Evolutionary conservation across 2,329 filamentous ascomycete genomes (phyloP), one percentile per base, ranked within the genome.

Genomic region (Diaporthe sp.): DNA sequence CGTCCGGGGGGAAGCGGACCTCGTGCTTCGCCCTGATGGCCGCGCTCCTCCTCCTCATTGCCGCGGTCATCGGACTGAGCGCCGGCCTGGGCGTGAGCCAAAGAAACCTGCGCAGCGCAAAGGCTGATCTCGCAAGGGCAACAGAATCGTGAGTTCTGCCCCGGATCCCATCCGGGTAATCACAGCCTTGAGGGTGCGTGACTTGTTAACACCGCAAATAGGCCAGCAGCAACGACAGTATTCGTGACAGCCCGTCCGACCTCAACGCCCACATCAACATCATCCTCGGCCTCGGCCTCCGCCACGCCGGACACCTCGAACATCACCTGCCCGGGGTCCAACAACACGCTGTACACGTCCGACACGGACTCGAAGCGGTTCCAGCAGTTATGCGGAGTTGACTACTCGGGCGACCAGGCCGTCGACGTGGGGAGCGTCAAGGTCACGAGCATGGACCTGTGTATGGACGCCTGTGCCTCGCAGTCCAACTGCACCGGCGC

Each of bases 381-480:
- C 77, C 69, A 50, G 22, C 77, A 78, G 27, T 73, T 78, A 61
- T 81, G 80, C 75, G 79, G 79, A 9, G 47, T 80, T 42, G 80
- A 81, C 77, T 81, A 77, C 68, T 69, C 74, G 53, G 76, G 77
- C 70, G 78, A 76, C 50, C 77, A 79, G 72, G 77, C 79, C 32
- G 72, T 58, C 50, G 83, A 85, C 73, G 78, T 85, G 50, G 81
- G 76, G 22, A 80, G 79, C 61, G 81, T 84, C 30, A 80, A 79
- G 73, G 85, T 84, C 2, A 78, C 80, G 65, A 85, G 77, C 72
- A 82, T 86, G 79, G 80, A 84, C 71, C 84, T 83, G 32, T 88
- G 86, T 78, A 86, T 87, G 77, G 81, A 83, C 61, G 83, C 83
- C 47, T 88, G 86, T 75, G 85, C 85, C 0, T 81, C 81, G 7